Evolutionary conservation across 768 basidiomycete species (phyloP), one percentile per base, ranked within the genome.

Genomic region (Tricholoma furcatifolium): DNA sequence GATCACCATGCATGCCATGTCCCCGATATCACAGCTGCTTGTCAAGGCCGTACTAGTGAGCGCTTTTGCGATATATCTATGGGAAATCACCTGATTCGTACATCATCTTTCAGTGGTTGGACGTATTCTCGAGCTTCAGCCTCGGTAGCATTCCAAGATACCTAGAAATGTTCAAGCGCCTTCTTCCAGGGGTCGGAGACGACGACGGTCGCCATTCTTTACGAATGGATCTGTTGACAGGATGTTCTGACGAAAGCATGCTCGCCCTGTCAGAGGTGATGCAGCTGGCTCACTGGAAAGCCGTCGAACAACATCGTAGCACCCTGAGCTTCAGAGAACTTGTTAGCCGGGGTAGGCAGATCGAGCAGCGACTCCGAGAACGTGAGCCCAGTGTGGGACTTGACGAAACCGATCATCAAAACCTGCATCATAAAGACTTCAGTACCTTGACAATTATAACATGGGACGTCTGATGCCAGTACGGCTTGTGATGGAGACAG

Each of bases 161-260:
- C 65, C 68, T 87, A 43, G 64, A 70, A 21, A 74, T 91, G 43
- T 88, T 88, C 71, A 81, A 82, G 60, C 80, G 79, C 18, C 70
- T 93, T 40, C 79, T 91, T 56, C 54, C 66, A 49, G 69, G 66
- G 60, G 69, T 70, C 15, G 70, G 66, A 15, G 65, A 65, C 31
- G 54, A 62, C 35, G 67, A 70, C 18, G 58, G 64, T 53, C 63
- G 75, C 43, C 70, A 70, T 48, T 73, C 79, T 47, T 68, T 83
- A 58, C 78, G 78, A 44, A 84, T 91, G 79, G 87, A 88, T 57
- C 67, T 71, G 42, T 68, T 91, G 54, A 85, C 81, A 20, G 90
- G 90, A 24, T 91, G 89, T 71, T 84, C 90, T 2, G 87, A 93
- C 61, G 87, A 87, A 60, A 85, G 82, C 8, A 68, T 92, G 64